Conservation (phyloP, 2,329 filamentous ascomycete species). For the Diaporthe australafricana region DNA sequence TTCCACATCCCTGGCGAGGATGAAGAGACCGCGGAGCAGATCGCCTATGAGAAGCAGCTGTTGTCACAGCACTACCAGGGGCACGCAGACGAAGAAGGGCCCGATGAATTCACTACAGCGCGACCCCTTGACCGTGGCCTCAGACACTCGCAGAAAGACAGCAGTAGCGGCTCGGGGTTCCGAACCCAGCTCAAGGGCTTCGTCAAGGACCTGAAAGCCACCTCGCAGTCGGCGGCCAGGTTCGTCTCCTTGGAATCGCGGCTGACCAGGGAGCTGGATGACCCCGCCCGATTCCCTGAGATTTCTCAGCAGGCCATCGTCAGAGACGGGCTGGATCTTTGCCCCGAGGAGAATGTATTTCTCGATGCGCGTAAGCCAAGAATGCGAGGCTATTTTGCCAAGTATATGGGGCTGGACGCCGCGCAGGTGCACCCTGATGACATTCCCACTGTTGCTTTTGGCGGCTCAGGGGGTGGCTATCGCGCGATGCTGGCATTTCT, state of each 20-base stretch:
- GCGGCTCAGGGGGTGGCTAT: slow-evolving; percentile 27
- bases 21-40: slow-evolving; percentile 11
- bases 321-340: slow-evolving; percentile 4
- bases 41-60: not conserved
- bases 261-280: not conserved
- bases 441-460: slow-evolving; percentile 18
- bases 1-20: not conserved
- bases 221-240: not conserved
- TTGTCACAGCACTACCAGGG: not conserved
- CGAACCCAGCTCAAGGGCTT: not conserved
- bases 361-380: slow-evolving; percentile 3
- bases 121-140: not conserved
- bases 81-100: not conserved
- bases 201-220: not conserved
- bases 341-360: slow-evolving; percentile 13
- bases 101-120: not conserved
- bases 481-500: slow-evolving; percentile 31
- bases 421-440: slow-evolving; percentile 5
- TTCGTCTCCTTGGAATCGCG: not conserved
- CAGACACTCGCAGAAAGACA: not conserved
- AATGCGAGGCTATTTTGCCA: not conserved
- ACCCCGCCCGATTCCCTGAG: slow-evolving; percentile 21
- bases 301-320: not conserved
- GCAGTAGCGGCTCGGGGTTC: not conserved
- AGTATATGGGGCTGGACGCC: slow-evolving; percentile 14